Conservation (phyloP, 176 grass and related monocot species). For the Zea luxurians region DNA sequence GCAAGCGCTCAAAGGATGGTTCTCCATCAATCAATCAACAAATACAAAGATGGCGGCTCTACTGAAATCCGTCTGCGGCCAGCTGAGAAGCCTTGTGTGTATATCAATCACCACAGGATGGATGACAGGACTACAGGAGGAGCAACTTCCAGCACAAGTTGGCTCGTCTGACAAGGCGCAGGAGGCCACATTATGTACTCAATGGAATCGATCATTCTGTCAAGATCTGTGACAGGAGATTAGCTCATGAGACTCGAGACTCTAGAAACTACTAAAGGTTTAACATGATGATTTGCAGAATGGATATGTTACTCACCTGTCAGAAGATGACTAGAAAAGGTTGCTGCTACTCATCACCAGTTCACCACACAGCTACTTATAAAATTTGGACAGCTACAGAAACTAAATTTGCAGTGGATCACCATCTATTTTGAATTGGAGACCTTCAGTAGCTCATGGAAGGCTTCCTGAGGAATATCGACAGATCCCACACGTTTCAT, state of each 20-base stretch:
- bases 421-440: constrained; percentile 64
- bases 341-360: background rate
- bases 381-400: background rate
- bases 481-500: constrained; percentile 99
- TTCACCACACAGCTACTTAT: background rate
- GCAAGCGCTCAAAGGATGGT: background rate
- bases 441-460: constrained; percentile 81
- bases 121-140: no score
- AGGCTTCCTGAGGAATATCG: constrained; percentile 95
- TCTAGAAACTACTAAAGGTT: background rate
- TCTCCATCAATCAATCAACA: constrained; percentile 5
- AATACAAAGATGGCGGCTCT: background rate
- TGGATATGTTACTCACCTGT: constrained; percentile 13
- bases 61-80: background rate
- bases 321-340: constrained; percentile 10
- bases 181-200: constrained; percentile 18
- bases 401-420: background rate
- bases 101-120: background rate
- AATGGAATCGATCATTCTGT: background rate
- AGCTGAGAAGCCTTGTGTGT: background rate
- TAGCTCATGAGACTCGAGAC: background rate
- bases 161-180: background rate
- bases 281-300: background rate
- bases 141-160: no score
- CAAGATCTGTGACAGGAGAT: constrained; percentile 17